Percentiles rank a stretch among this genome's conserved stretches.
Conservation (phyloP, 2,329 filamentous ascomycete species). For the Epicoccum nigrum region DNA sequence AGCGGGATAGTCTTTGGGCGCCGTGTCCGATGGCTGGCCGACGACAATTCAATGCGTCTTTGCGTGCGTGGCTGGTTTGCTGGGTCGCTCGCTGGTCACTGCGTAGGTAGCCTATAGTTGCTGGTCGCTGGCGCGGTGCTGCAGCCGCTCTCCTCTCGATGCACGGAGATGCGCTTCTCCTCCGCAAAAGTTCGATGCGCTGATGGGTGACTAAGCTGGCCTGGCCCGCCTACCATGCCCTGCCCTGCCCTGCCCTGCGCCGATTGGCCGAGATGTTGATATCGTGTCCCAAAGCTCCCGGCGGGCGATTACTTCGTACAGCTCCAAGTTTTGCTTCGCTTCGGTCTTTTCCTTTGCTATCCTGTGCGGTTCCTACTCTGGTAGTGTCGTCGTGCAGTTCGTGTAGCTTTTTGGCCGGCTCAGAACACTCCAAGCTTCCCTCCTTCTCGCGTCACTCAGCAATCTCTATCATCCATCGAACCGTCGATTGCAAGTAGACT, state of each 20-base stretch:
- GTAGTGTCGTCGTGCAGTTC: conserved; percentile 21
- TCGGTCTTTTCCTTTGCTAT: conserved; percentile 18
- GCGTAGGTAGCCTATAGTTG: too few species aligned
- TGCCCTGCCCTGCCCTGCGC: conserved; percentile 19
- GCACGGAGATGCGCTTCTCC: conserved; percentile 13
- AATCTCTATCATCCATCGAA: neutral
- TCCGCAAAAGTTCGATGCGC: conserved; percentile 31
- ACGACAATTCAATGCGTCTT: conserved; percentile 32
- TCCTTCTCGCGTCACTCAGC: neutral
- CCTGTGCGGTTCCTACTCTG: neutral
- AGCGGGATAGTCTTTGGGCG: neutral
- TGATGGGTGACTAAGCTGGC: too few species aligned
- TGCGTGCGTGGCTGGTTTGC: neutral
- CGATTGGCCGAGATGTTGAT: conserved; percentile 40
- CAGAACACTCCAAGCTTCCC: neutral
- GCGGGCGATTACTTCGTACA: conserved; percentile 14
- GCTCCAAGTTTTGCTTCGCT: conserved; percentile 16
- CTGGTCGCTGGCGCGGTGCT: conserved; percentile 1
- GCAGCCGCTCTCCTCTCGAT: conserved; percentile 10
- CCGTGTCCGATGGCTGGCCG: neutral
- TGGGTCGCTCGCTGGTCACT: too few species aligned
- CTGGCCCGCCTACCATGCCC: too few species aligned
- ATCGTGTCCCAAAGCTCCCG: conserved; percentile 34
- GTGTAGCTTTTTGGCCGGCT: conserved; percentile 10
- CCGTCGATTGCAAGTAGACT: conserved; percentile 18